Conservation (phyloP, 148 eudicot species). For the Fagopyrum homotropicum region DNA sequence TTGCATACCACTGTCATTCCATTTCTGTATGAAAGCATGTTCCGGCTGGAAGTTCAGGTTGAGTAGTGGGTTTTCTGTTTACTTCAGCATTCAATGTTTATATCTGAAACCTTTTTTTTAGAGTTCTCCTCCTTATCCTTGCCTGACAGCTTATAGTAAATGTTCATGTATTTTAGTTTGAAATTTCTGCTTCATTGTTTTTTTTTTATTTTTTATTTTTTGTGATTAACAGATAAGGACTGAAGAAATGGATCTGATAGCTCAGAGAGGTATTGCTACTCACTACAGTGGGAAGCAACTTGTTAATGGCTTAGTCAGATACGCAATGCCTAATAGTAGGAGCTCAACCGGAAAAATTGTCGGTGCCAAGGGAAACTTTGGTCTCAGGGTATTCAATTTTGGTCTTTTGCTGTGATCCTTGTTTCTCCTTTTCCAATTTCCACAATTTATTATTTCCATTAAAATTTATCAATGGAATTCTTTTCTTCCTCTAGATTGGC, state of each 20-base stretch:
- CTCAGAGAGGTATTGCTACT: constrained; percentile 94
- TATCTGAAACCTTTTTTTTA: background rate
- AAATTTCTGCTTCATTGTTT: background rate
- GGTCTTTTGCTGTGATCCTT: constrained; percentile 4
- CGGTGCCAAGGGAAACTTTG: constrained; percentile 58
- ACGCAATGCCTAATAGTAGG: constrained; percentile 36
- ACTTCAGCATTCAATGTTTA: background rate
- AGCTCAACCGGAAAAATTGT: constrained; percentile 58
- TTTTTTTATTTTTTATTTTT: background rate
- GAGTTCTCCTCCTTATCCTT: background rate
- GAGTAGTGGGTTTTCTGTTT: constrained; percentile 7
- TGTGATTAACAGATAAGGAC: constrained; percentile 62
- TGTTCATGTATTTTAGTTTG: background rate
- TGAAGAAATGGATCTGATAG: constrained; percentile 97
- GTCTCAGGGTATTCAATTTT: constrained; percentile 61
- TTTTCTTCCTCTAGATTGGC: constrained; percentile 58
- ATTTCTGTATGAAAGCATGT: constrained; percentile 97
- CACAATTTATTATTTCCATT: background rate
- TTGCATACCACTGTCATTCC: constrained; percentile 98
- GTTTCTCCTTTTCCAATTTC: constrained; percentile 3
- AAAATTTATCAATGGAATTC: constrained; percentile 20
- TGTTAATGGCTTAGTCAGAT: constrained; percentile 53
- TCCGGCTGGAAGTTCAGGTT: constrained; percentile 96
- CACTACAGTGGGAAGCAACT: constrained; percentile 77
- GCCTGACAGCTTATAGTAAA: background rate